Base-by-base conservation (phyloP, 2,329 filamentous ascomycete genomes). In the Leptodontidium sp. region DNA sequence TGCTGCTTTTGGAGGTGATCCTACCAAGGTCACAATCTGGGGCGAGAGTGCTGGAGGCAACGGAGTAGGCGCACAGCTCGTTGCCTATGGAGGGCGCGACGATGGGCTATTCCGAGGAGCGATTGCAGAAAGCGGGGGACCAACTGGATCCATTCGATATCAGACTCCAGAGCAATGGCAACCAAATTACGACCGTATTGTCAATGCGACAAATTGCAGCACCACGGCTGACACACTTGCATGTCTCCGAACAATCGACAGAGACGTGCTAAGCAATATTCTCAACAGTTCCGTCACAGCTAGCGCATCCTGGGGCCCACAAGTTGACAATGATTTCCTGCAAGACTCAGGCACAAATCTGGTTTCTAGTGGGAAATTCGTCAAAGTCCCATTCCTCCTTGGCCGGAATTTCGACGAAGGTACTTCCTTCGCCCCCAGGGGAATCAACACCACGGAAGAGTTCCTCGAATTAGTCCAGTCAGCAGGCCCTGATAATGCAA, bases 381-480 rank as follows among this genome's bases (percentile, higher is more conserved):
- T 91, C 66, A 83, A 87, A 64, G 87, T 92, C 0, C 88, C 89
- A 1, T 84, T 91, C 55, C 82, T 93, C 7, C 80, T 84, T 43
- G 90, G 91, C 7, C 85, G 84, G 45, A 92, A 91, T 77, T 85
- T 85, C 0, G 90, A 92, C 72, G 90, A 93, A 76, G 90, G 88
- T 2, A 85, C 85, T 0, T 80, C 81, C 0, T 90, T 90, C 73
- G 84, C 82, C 0, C 82, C 83, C 12, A 76, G 70, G 6, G 85
- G 84, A 17, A 84, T 90, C 70, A 85, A 89, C 75, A 87, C 84
- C 1, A 85, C 84, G 0, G 81, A 80, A 6, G 81, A 89, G 61
- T 87, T 90, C 53, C 40, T 69, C 2, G 53, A 65, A 21, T n/a
- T 49, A 7, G 63, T 72, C 2, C 17, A 17, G 12, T 43, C 61